Evolutionary conservation across 2,329 filamentous ascomycete species (phyloP).

Genomic region (Parafenestella ontariensis): DNA sequence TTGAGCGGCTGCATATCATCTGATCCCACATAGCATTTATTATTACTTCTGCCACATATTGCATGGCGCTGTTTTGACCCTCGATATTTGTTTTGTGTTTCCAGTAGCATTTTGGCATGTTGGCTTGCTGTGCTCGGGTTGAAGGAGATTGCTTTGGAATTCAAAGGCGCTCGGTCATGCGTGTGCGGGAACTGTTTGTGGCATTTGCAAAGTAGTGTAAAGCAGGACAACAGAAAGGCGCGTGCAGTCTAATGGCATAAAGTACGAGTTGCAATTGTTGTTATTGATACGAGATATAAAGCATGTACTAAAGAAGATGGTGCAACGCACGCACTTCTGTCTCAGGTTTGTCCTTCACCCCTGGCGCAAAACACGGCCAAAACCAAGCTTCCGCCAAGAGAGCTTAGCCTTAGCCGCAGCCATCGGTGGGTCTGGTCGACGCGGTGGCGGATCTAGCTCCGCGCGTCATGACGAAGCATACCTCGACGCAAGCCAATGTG

Average conservation of each 20-base stretch:
- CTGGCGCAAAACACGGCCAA: background rate
- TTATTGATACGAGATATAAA: no score
- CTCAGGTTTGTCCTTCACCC: no score
- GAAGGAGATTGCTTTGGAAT: background rate
- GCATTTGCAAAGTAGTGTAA: no score
- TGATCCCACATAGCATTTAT: background rate
- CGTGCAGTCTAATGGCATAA: background rate
- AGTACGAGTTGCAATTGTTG: no score
- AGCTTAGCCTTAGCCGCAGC: conserved; percentile 17
- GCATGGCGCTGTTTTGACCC: background rate
- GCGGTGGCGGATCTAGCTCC: background rate
- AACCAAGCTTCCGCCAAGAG: conserved; percentile 33
- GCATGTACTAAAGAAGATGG: no score
- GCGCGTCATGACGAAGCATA: background rate
- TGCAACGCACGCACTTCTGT: no score
- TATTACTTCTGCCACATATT: background rate
- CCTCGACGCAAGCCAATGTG: background rate
- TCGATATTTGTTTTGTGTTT: background rate
- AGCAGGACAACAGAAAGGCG: no score
- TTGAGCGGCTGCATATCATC: conserved; percentile 4
- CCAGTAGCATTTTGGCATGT: background rate
- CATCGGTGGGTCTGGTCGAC: background rate
- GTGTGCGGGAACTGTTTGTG: no score
- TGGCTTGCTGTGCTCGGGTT: background rate
- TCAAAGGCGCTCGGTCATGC: background rate